Percentiles rank a stretch among this genome's conserved stretches.
Conservation (phyloP, 2,329 filamentous ascomycete genomes). For the Epichloe typhina region DNA sequence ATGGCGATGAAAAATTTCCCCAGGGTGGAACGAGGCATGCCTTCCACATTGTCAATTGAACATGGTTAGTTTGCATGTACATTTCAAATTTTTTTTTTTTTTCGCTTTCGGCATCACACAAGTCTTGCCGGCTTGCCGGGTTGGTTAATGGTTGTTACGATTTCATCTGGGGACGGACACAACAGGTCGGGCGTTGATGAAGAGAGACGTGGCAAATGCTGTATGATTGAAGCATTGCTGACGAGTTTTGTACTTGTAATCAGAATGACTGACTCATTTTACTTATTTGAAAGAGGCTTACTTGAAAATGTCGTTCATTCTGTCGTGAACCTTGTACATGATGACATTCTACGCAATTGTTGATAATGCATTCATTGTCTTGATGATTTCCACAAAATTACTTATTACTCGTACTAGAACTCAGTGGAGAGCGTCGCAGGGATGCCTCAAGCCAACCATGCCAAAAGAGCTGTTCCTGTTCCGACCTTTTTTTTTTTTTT, state of each 20-base stretch:
- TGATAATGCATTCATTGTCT: no score
- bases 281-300: neutral
- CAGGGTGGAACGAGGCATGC: neutral
- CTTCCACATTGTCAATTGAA: neutral
- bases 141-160: neutral
- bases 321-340: neutral
- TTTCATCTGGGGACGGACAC: neutral
- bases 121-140: neutral
- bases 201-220: neutral
- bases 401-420: no score
- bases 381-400: no score
- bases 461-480: no score
- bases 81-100: neutral
- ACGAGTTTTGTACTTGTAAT: neutral
- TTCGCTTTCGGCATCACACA: neutral
- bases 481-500: no score
- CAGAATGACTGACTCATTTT: neutral
- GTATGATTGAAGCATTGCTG: neutral
- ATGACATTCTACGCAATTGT: no score
- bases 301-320: neutral
- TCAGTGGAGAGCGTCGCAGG: no score
- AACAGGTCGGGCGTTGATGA: neutral
- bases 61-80: neutral
- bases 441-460: no score
- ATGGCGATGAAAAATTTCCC: constrained; percentile 17